A percentile compares a stretch with the other conserved stretches of the same genome.
Evolutionary conservation across 2,329 filamentous ascomycete species (phyloP).

Genomic region (Blumeria hordei): DNA sequence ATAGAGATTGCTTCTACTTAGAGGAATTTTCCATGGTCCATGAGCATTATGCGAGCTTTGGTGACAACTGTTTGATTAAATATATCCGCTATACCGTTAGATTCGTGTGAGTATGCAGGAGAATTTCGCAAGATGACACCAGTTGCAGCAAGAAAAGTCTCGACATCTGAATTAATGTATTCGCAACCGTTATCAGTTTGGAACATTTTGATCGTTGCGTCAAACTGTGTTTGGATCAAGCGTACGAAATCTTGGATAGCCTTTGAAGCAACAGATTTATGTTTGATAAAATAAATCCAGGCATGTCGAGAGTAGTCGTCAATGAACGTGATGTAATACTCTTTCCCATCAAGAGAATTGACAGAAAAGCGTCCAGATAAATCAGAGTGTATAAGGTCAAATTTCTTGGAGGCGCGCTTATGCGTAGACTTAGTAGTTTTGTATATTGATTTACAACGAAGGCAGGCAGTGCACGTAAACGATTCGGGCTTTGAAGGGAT

Average conservation of each 20-base stretch:
- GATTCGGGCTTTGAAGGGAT: too few species aligned
- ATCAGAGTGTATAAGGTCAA: too few species aligned
- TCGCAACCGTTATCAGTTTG: too few species aligned
- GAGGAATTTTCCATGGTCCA: neutral
- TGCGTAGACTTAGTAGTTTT: too few species aligned
- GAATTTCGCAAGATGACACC: too few species aligned
- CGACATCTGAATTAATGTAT: too few species aligned
- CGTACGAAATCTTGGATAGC: neutral
- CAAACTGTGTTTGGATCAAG: neutral
- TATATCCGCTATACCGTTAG: neutral
- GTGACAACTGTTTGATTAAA: neutral
- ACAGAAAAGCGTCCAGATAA: too few species aligned
- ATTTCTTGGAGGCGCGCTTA: too few species aligned
- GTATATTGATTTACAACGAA: too few species aligned
- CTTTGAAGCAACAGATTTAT: neutral
- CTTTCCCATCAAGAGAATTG: neutral
- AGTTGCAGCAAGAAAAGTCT: too few species aligned
- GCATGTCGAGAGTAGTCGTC: neutral
- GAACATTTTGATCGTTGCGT: constrained; percentile 1
- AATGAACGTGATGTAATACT: neutral
- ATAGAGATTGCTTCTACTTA: neutral
- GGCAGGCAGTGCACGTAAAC: too few species aligned
- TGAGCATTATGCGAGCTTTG: neutral
- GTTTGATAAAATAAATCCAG: neutral
- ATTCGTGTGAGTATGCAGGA: neutral